Evolutionary conservation across 108 stramenopile species (phyloP).

Genomic region (Discostella pseudostelligera): DNA sequence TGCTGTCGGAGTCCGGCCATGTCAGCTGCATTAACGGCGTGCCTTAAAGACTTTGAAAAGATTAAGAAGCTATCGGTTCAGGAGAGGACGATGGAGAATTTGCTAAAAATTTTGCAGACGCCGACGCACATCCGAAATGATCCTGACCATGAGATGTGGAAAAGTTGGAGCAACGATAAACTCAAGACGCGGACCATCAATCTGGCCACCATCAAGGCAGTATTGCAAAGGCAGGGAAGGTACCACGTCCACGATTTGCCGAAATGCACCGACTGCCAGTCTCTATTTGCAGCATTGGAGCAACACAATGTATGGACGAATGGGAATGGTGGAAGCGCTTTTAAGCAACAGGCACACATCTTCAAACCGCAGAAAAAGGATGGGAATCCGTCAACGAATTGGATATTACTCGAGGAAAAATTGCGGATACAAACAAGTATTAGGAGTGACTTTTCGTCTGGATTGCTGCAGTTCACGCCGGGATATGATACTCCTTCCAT

Average conservation of each 20-base stretch:
- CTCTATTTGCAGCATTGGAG: slow-evolving; percentile 31
- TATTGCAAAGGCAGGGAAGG: slow-evolving; percentile 47
- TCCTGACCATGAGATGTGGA: slow-evolving; percentile 30
- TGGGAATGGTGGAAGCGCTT: slow-evolving; percentile 15
- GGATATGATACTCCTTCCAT: slow-evolving; percentile 18
- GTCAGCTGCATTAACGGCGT: slow-evolving; percentile 45
- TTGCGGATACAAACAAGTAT: slow-evolving; percentile 26
- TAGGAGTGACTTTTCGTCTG: slow-evolving; percentile 6
- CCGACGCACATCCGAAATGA: slow-evolving; percentile 19
- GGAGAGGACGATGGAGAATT: slow-evolving; percentile 30
- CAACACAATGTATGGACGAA: slow-evolving; percentile 33
- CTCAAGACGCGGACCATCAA: slow-evolving; percentile 45
- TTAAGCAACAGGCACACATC: slow-evolving; percentile 38
- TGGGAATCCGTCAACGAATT: slow-evolving; percentile 46
- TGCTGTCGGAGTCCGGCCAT: slow-evolving; percentile 46
- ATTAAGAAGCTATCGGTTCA: slow-evolving; percentile 24
- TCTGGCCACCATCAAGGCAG: slow-evolving; percentile 48
- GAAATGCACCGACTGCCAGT: slow-evolving; percentile 37
- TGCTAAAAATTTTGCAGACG: slow-evolving; percentile 29
- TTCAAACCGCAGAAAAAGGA: slow-evolving; percentile 47
- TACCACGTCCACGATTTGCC: slow-evolving; percentile 45
- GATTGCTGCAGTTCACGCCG: background rate
- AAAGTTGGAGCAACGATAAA: slow-evolving; percentile 37
- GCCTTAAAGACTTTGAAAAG: slow-evolving; percentile 47
- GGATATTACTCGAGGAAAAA: slow-evolving; percentile 46